Conservation (phyloP, 208 protist species). For the Entamoeba moshkovskii region DNA sequence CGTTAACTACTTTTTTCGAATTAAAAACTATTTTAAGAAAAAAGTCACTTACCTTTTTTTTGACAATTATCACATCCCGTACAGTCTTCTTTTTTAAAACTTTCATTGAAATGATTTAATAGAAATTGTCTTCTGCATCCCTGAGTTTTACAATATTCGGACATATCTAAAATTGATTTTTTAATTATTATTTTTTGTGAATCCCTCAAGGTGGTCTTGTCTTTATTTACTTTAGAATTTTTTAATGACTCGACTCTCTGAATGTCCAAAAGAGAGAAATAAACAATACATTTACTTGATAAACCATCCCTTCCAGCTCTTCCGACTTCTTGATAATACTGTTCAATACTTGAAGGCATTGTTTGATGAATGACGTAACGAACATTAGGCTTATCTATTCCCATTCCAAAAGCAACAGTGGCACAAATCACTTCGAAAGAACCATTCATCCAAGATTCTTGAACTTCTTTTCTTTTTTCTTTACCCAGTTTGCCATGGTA, state of each 20-base stretch:
- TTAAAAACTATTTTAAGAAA: too few species aligned
- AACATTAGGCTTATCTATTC: conserved; percentile 44
- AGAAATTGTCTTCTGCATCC: not conserved
- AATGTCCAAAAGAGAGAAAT: not conserved
- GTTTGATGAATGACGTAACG: conserved; percentile 37
- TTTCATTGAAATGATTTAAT: not conserved
- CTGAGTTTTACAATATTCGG: not conserved
- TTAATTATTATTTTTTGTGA: too few species aligned
- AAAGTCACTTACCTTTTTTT: too few species aligned
- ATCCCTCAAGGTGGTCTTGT: too few species aligned
- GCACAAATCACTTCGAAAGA: conserved; percentile 5
- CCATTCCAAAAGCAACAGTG: conserved; percentile 50
- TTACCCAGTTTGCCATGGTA: conserved; percentile 31
- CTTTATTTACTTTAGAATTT: not conserved
- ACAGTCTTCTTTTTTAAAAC: not conserved
- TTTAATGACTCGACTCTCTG: too few species aligned
- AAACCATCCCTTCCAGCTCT: conserved; percentile 58
- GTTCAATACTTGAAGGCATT: conserved; percentile 28
- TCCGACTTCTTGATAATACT: conserved; percentile 71
- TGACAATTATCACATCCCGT: not conserved
- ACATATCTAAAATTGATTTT: not conserved
- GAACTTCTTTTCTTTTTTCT: not conserved
- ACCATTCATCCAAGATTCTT: not conserved
- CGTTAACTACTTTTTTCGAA: too few species aligned
- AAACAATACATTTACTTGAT: not conserved